Base-by-base conservation (phyloP, 768 basidiomycete species). In the Podaxis sp. region DNA sequence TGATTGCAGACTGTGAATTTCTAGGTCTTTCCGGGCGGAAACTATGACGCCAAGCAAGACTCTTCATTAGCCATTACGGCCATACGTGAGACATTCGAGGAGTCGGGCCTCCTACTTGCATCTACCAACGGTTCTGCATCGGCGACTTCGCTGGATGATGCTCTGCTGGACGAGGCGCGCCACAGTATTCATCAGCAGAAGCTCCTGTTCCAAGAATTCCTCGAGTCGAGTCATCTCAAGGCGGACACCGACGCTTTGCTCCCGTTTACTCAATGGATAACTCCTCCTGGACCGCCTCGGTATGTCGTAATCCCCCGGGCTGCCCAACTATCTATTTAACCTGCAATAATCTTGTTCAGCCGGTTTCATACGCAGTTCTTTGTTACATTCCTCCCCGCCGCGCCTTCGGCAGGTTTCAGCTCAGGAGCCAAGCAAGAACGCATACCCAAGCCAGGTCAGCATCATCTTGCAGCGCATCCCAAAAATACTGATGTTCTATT, bases 1-100 rank as follows among this genome's bases (percentile, higher is more conserved):
- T 33, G 36, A 52, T 62, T 24, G 17, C 46, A 51, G 56, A 46
- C 54, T 7, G 7, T 46, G 33, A 26, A 17, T n/a, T 15, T 63
- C 26, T 64, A 91, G 90, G 90, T 90, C 30, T 92, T 91, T 67
- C 90, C 90, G 6, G 90, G 90, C 13, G 90, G 90, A 17, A 89
- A 89, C 71, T 80, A 77, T 46, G 89, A 90, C 75, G 65, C 77
- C 53, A 73, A 76, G 59, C 87, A 90, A 66, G 89, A 90, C 66
- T 68, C 70, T 5, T 84, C 84, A 10, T 70, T 88, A 20, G 71
- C 72, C 36, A 78, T 87, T 62, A 90, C 88, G 13, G 90, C 88
- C 3, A 86, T 91, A 49, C 80, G 90, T 17, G 89, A 92, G 74
- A 87, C 89, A 0, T 91, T 92, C 62, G 90, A 92, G 68, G 90